phyloP scores from a whole-genome alignment of 2,329 filamentous ascomycete species.

The Xylariomycetidae sp. region DNA sequence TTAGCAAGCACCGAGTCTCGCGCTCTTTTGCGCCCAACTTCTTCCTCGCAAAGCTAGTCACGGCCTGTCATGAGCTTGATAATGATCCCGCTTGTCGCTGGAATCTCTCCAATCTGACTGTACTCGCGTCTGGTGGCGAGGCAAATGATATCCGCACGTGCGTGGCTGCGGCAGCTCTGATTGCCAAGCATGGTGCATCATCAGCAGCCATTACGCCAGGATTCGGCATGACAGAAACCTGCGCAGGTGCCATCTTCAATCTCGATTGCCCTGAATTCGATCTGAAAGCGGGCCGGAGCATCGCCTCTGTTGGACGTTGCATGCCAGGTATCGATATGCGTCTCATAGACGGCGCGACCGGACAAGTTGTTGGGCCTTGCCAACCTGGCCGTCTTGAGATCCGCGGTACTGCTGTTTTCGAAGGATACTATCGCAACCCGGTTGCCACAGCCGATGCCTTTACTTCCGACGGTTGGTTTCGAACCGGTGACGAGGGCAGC shows the following conservation, averaged over 20 bases:
- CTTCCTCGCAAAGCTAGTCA: slow-evolving; percentile 24
- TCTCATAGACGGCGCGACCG: slow-evolving; percentile 25
- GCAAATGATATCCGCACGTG: slow-evolving; percentile 33
- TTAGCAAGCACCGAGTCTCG: slow-evolving; percentile 33
- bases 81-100: not conserved
- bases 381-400: slow-evolving; percentile 53
- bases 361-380: slow-evolving; percentile 11
- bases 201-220: slow-evolving; percentile 31
- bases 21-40: slow-evolving; percentile 39
- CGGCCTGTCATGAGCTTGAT: not conserved
- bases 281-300: slow-evolving; percentile 7
- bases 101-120: not conserved
- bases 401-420: slow-evolving; percentile 54
- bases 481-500: slow-evolving; percentile 31
- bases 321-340: slow-evolving; percentile 30
- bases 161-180: slow-evolving; percentile 16
- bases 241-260: slow-evolving; percentile 41
- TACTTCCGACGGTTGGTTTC: slow-evolving; percentile 41
- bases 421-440: slow-evolving; percentile 54
- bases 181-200: slow-evolving; percentile 27
- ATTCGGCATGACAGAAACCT: slow-evolving; percentile 48
- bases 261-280: slow-evolving; percentile 35
- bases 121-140: slow-evolving; percentile 2
- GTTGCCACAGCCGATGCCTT: slow-evolving; percentile 37
- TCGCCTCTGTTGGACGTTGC: slow-evolving; percentile 33